Evolutionary conservation across 2,329 filamentous ascomycete genomes (phyloP), one percentile per base, ranked within the genome.

Genomic region (Periconia sp.): DNA sequence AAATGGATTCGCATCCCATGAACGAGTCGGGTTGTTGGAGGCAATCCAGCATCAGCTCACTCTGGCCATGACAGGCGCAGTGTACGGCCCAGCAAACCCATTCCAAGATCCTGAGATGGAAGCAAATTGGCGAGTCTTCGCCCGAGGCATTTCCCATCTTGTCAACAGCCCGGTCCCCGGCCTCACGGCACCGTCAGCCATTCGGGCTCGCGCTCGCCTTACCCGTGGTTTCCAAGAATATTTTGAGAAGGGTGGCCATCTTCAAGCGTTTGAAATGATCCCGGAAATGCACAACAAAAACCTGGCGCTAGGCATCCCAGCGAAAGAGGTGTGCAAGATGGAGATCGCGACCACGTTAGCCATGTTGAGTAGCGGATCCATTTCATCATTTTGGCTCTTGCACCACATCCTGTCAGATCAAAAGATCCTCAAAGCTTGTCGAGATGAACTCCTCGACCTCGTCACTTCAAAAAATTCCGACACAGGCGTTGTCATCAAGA

Each of bases 51-150:
- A 71, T 49, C 60, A 67, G 18, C 66, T 77, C 19, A 73, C 70
- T 0, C 54, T 66, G 5, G 74, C 76, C 2, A 68, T 73, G 43
- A 78, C 76, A 0, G 62, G 71, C 43, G 68, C 74, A 14, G 66
- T 76, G 0, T 79, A 78, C 55, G 77, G 76, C 2, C 73, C 72
- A 0, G 60, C 73, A 51, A 79, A 77, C 52, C 76, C 76, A 0
- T 78, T 68, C 40, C 60, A 72, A 33, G 70, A 77, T 42, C 64
- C 65, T 8, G 52, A 49, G 2, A 61, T 76, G 14, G 70, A 70
- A 42, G 57, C 70, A 41, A 69, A 68, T 20, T 77, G 75, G 60
- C 52, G 62, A 61, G 49, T 68, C 44, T 55, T 65, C 63, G 53
- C 68, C 3, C 60, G 62, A 0, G 66, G 65, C 10, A 68, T 71